These are phyloP conservation scores for Quercus parvula DNA, from an alignment of 306 rosid genomes.

Conservation along the genomic window DNA sequence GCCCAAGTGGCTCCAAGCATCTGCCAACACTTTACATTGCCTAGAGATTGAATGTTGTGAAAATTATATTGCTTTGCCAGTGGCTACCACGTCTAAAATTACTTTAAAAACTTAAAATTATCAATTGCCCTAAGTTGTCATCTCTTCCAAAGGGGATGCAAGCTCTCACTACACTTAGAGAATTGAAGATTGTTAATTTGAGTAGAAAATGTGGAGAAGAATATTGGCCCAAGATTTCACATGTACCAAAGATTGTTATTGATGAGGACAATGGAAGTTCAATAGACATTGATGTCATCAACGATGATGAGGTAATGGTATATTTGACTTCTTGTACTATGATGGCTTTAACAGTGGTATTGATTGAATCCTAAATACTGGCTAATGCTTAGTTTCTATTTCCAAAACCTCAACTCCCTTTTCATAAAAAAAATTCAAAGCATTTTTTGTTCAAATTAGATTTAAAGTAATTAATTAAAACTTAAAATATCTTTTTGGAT, in stretches of 20 bases:
- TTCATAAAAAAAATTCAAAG: too few relatives aligned
- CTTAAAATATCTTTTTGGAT: too few relatives aligned
- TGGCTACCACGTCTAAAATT: constrained; percentile 22
- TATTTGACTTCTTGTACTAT: too few relatives aligned
- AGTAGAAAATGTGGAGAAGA: neutral
- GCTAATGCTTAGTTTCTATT: too few relatives aligned
- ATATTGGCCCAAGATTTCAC: neutral
- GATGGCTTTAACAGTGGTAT: too few relatives aligned
- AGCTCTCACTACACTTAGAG: neutral
- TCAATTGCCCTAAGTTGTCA: neutral
- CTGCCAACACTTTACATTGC: neutral
- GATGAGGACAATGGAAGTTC: neutral
- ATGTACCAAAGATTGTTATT: neutral
- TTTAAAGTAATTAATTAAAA: too few relatives aligned
- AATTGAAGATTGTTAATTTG: neutral
- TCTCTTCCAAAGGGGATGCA: neutral
- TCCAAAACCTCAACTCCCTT: too few relatives aligned
- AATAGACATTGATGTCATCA: too few relatives aligned
- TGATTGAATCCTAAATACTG: rapidly evolving
- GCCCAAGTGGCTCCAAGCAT: too few relatives aligned
- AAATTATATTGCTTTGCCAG: neutral
- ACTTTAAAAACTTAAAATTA: neutral
- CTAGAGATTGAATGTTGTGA: neutral
- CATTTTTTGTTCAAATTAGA: too few relatives aligned
- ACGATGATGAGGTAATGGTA: too few relatives aligned